Evolutionary conservation across 371 early-diverging fungal genomes (phyloP).

Genomic region (Mortierella sp.): DNA sequence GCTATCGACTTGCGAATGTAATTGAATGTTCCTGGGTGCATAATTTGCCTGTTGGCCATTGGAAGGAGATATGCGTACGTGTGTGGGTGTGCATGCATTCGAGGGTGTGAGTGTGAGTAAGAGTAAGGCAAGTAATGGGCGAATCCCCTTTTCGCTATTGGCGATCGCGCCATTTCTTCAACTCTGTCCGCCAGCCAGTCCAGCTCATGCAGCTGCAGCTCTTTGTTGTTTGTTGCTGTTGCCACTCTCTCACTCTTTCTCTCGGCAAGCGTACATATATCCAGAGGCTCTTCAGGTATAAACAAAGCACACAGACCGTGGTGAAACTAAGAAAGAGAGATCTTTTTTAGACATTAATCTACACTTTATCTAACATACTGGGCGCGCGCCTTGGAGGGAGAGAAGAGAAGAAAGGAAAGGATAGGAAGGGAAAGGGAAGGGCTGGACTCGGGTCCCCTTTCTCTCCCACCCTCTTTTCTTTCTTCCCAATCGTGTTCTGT

Average conservation of each 20-base stretch:
- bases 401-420: background rate
- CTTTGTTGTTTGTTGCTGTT: background rate
- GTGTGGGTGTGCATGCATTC: background rate
- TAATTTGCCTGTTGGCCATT: background rate
- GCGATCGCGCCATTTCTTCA: conserved; percentile 44
- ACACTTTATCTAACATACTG: background rate
- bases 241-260: background rate
- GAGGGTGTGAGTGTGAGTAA: background rate
- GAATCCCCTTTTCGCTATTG: background rate
- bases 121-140: background rate
- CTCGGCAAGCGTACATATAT: background rate
- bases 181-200: background rate
- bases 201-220: conserved; percentile 4
- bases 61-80: background rate
- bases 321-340: background rate
- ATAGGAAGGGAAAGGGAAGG: background rate
- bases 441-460: background rate
- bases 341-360: background rate
- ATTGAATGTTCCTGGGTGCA: background rate
- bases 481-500: background rate
- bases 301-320: background rate
- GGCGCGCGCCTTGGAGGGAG: background rate
- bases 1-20: background rate
- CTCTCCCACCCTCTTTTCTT: background rate
- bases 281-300: too few species aligned